Evolutionary conservation across 495 filamentous ascomycete genomes (phyloP), one percentile per base, ranked within the genome.

Genomic region (Aspergillus cristatus): DNA sequence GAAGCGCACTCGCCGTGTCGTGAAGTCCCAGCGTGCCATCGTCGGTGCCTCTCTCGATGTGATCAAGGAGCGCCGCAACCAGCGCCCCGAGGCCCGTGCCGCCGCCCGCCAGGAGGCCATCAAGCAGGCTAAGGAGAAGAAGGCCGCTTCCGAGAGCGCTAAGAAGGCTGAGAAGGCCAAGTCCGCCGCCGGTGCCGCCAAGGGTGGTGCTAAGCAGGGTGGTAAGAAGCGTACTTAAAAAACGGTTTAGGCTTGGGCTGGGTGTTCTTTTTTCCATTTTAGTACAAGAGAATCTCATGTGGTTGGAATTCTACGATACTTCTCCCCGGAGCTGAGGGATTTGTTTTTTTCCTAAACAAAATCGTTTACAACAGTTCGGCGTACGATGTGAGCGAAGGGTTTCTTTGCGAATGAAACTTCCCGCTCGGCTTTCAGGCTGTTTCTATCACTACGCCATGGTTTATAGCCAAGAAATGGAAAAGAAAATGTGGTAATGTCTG

Each of bases 101-200:
- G 91, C 93, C 56, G 89, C 87, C 57, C 91, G 91, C 66, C 71
- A 76, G 45, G 73, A 81, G 54, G 93, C 93, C 65, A 91, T 96
- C 74, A 85, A 84, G 71, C 85, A 87, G 55, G 79, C 78, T 67
- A 99, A 99, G 81, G 90, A 91, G 66, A 95, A 96, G 86, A 91
- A 90, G 73, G 70, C 78, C 44, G 86, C 77, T 41, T 74, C 79
- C 35, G 78, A 82, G 67, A 82, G 75, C 65, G 79, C 79, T 67
- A 99, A 99, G 86, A 97, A 96, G 85, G 80, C 82, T 30, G 93
- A 97, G 71, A 99, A 99, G 86, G 91, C 91, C 48, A 99, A 97
- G 86, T 74, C 47, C 53, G 91, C 89, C 45, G 78, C 81, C 42
- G 47, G 55, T 31, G 75, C 77, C 34, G 73, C 80, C 58, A 81